Percentiles rank a stretch among this genome's conserved stretches.
Conservation (phyloP, 192 early-diverging fungal genomes). For the Coemansia sp. region DNA sequence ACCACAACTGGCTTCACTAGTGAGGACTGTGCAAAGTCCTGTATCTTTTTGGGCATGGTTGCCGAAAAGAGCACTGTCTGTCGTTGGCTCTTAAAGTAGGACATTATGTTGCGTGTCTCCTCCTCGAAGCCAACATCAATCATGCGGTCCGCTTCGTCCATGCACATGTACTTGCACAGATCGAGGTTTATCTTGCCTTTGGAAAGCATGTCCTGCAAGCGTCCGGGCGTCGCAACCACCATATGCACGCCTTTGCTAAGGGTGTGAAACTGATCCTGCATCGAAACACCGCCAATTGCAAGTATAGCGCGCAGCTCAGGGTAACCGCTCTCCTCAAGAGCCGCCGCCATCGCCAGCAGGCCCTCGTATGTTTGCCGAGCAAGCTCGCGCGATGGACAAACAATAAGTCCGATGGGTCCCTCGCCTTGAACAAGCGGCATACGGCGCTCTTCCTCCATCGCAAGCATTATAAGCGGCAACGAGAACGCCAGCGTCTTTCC, state of each 20-base stretch:
- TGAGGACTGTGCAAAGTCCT: slow-evolving; percentile 90
- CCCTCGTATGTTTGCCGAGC: slow-evolving; percentile 93
- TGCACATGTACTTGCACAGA: slow-evolving; percentile 85
- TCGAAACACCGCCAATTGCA: slow-evolving; percentile 94
- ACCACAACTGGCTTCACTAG: slow-evolving; percentile 89
- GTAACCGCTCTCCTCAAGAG: slow-evolving; percentile 65
- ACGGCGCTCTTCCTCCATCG: slow-evolving; percentile 90
- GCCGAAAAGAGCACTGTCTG: slow-evolving; percentile 97
- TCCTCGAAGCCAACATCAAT: slow-evolving; percentile 99
- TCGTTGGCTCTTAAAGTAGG: slow-evolving; percentile 91
- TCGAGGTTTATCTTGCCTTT: slow-evolving; percentile 89
- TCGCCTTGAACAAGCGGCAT: slow-evolving; percentile 83
- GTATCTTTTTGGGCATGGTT: slow-evolving; percentile 99
- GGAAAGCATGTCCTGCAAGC: slow-evolving; percentile 89
- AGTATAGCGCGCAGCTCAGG: slow-evolving; percentile 78
- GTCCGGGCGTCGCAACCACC: slow-evolving; percentile 94
- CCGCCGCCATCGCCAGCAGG: slow-evolving; percentile 65
- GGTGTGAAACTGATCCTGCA: slow-evolving; percentile 81
- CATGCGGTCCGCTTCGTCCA: slow-evolving; percentile 99
- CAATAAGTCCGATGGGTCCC: slow-evolving; percentile 91
- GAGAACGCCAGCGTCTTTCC: slow-evolving; percentile 97
- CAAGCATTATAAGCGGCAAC: slow-evolving; percentile 87
- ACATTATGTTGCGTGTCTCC: slow-evolving; percentile 93
- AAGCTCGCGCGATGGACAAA: slow-evolving; percentile 96
- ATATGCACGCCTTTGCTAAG: slow-evolving; percentile 85